A percentile compares a stretch with the other conserved stretches of the same genome.
These are phyloP conservation scores for Penicillium atrosanguineum DNA, from an alignment of 495 filamentous ascomycete species.

Conservation along the genomic window DNA sequence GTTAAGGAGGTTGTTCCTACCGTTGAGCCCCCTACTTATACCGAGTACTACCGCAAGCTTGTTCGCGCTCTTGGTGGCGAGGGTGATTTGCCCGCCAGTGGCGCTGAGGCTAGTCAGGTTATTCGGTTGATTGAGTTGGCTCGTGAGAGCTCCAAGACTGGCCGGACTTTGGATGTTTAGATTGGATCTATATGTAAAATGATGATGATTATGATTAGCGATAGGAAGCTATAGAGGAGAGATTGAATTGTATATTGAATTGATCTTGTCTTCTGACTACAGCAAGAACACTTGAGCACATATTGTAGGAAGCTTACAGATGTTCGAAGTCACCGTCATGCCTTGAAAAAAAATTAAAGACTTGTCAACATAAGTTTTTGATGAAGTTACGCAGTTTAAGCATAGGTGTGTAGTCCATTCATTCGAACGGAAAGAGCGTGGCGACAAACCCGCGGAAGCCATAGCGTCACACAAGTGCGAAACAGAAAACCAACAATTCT, in stretches of 20 bases:
- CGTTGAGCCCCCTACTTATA: constrained; percentile 67
- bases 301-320: no score
- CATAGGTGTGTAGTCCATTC: no score
- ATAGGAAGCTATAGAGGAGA: constrained; percentile 1
- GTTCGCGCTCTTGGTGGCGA: constrained; percentile 62
- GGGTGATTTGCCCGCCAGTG: constrained; percentile 67
- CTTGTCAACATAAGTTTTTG: no score
- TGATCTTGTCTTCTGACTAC: not conserved
- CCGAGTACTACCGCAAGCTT: constrained; percentile 68
- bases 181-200: constrained; percentile 6
- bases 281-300: no score
- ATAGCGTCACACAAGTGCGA: no score
- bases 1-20: constrained; percentile 53
- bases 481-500: no score
- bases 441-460: no score
- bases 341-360: no score
- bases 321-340: no score
- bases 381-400: no score
- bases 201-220: constrained; percentile 20
- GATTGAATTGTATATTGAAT: not conserved
- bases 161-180: constrained; percentile 58
- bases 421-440: no score
- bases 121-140: constrained; percentile 73
- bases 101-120: constrained; percentile 66
- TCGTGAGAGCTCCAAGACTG: constrained; percentile 62